phyloP scores from a whole-genome alignment of 805 yeast genomes.

The Saccharomyces kudriavzevii region DNA sequence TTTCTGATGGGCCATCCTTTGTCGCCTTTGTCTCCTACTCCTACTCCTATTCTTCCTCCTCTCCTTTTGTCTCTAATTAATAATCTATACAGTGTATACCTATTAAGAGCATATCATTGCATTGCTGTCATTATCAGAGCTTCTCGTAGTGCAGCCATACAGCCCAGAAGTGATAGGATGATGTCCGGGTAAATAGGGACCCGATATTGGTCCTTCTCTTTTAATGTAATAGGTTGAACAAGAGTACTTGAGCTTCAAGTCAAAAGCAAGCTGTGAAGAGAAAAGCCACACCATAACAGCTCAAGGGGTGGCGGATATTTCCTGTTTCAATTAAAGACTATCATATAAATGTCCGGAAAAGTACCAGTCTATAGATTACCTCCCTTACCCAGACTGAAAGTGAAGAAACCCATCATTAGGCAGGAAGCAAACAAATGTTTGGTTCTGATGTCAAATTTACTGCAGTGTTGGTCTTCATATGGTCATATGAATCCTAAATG shows the following conservation, averaged over 20 bases:
- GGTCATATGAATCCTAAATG: conserved; percentile 75
- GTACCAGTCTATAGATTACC: conserved; percentile 46
- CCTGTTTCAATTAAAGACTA: background rate
- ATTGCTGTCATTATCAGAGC: background rate
- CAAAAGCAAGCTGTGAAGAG: background rate
- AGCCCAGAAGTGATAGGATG: background rate
- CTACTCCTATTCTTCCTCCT: background rate
- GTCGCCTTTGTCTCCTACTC: background rate
- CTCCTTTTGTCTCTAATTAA: background rate
- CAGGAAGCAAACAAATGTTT: conserved; percentile 63
- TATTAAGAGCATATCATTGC: background rate
- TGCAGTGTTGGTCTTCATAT: conserved; percentile 95
- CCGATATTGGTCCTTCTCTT: background rate
- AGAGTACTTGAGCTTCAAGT: background rate
- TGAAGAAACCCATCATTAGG: conserved; percentile 52
- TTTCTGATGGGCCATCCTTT: background rate
- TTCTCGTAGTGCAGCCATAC: background rate
- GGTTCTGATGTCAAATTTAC: conserved; percentile 72
- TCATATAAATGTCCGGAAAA: conserved; percentile 27
- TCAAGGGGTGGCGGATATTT: background rate
- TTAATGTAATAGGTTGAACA: background rate
- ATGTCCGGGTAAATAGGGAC: background rate
- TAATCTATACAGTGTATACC: background rate
- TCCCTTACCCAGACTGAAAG: conserved; percentile 65
- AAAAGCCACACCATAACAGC: background rate